phyloP scores from a whole-genome alignment of 805 yeast genomes.

The Candida ovalis region DNA sequence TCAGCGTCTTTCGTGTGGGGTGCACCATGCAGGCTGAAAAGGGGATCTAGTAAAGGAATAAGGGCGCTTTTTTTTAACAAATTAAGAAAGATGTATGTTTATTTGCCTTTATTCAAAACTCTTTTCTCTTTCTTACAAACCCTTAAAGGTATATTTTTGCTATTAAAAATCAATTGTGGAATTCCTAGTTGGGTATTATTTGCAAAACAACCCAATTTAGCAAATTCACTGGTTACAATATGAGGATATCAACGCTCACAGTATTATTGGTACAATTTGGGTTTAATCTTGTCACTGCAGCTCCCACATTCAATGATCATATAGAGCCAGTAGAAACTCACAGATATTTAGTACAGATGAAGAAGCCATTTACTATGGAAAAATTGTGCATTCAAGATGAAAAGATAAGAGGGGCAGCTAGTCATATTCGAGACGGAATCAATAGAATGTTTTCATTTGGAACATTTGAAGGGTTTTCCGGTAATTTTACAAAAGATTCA shows the following conservation, averaged over 20 bases:
- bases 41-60: neutral
- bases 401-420: slow-evolving; percentile 24
- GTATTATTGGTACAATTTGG: no score
- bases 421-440: slow-evolving; percentile 46
- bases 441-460: slow-evolving; percentile 61
- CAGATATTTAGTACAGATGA: slow-evolving; percentile 49
- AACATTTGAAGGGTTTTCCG: slow-evolving; percentile 65
- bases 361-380: slow-evolving; percentile 45
- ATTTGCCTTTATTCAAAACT: no score
- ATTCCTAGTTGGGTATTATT: no score
- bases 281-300: neutral
- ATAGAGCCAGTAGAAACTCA: slow-evolving; percentile 5
- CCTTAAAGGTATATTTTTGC: no score
- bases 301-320: neutral
- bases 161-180: no score
- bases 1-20: no score
- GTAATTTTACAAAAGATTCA: slow-evolving; percentile 49
- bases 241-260: no score
- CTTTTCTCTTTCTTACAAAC: no score
- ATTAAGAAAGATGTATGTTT: neutral
- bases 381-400: slow-evolving; percentile 44
- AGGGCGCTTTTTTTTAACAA: neutral
- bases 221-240: no score
- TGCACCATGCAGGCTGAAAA: neutral
- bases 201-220: no score